These are phyloP conservation scores for Amniculicola lignicola DNA, from an alignment of 495 filamentous ascomycete genomes.

Conservation along the genomic window DNA sequence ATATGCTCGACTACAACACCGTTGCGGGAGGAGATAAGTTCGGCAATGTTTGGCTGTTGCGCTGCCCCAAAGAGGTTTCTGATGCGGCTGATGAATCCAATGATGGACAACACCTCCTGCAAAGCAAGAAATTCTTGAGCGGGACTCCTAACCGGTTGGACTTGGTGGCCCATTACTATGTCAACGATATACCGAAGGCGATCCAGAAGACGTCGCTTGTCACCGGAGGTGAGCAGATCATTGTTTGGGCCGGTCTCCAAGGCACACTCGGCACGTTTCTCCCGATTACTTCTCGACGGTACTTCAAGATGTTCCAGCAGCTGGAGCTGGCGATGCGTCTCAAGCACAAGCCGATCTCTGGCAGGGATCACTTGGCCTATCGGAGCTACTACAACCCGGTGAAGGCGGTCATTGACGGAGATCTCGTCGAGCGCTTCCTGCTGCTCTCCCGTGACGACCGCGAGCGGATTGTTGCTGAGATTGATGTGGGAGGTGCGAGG, in stretches of 20 bases:
- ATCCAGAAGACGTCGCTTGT: slow-evolving; percentile 87
- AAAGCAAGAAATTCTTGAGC: slow-evolving; percentile 75
- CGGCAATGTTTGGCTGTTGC: slow-evolving; percentile 89
- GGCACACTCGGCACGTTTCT: slow-evolving; percentile 90
- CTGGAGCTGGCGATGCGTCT: slow-evolving; percentile 80
- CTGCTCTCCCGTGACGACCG: slow-evolving; percentile 80
- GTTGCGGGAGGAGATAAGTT: slow-evolving; percentile 96
- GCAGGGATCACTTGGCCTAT: slow-evolving; percentile 92
- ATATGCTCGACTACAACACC: slow-evolving; percentile 98
- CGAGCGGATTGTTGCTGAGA: slow-evolving; percentile 87
- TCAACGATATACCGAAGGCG: slow-evolving; percentile 87
- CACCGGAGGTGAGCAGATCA: slow-evolving; percentile 82
- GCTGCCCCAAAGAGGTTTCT: slow-evolving; percentile 80
- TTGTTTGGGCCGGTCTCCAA: slow-evolving; percentile 91
- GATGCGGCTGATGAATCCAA: slow-evolving; percentile 91
- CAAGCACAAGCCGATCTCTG: slow-evolving; percentile 82
- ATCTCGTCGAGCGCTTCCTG: slow-evolving; percentile 89
- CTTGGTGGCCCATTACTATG: slow-evolving; percentile 81
- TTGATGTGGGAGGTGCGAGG: slow-evolving; percentile 72
- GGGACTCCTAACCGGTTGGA: slow-evolving; percentile 81
- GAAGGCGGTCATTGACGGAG: slow-evolving; percentile 97
- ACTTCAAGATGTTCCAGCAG: slow-evolving; percentile 95
- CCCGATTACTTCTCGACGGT: slow-evolving; percentile 84
- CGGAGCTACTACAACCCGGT: slow-evolving; percentile 94
- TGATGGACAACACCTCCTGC: slow-evolving; percentile 80